Base-by-base conservation (phyloP, 305 asterid genomes). In the Solanum hybrid region DNA sequence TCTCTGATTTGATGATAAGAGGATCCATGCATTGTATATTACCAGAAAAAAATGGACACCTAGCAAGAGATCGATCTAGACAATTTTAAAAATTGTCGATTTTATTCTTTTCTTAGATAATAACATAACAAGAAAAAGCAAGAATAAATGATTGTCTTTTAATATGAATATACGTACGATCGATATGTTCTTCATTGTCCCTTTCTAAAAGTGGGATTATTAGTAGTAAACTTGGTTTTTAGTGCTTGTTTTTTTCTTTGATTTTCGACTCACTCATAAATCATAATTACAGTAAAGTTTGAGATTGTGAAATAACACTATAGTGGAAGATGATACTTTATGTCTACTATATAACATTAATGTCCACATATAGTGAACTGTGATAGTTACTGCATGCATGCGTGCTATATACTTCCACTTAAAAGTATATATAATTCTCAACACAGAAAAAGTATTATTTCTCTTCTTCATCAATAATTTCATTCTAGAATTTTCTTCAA, bases 401-500 rank as follows among this genome's bases (percentile, higher is more conserved):
- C 81, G 26, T 76, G 7, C 11, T 46, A 37, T 69, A 24, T 69
- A 24, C 34, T 46, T 34, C 87, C 29, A 5, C 22, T 46, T 17
- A 3, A 6, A 8, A 26, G 14, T 4, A 38, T 31, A 7, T 3
- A 40, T 75, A 29, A 29, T 75, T 75, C 80, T 75, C 24, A 14
- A 34, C 24, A 6, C 14, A 16, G 12, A 17, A 12, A 72, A 6
- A 56, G 37, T 51, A 32, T 17, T 32, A 56, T 56, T 56, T 20
- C 24, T 72, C 29, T 22, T 27, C 79, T 71, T 51, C 80, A 72
- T 27, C 82, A 89, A 82, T 82, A 5, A 82, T 82, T 71, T 89
- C 1, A 89, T 20, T 81, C 90, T 10, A 84, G 90, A 89, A 32
- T 69, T 9, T 72, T 89, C 90, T 42, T 69, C 12, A 35, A 40